Percentiles rank a stretch among this genome's conserved stretches.
These are phyloP conservation scores for Cladorrhinum sp. DNA, from an alignment of 2,329 filamentous ascomycete species.

Conservation along the genomic window DNA sequence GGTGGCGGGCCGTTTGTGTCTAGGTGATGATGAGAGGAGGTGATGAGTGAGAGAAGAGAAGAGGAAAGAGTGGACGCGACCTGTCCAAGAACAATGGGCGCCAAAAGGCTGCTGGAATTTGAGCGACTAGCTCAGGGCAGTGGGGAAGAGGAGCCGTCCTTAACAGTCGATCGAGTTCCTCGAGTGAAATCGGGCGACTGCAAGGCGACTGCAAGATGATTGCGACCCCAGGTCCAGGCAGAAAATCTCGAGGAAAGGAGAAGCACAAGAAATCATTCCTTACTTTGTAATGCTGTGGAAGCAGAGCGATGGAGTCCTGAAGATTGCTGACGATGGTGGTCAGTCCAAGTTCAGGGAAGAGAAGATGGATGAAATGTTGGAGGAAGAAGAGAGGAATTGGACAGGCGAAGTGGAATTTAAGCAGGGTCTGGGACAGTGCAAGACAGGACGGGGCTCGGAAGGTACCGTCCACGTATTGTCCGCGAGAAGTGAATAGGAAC, in stretches of 20 bases:
- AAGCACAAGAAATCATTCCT: not conserved
- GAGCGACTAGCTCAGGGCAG: not conserved
- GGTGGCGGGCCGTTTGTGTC: too few relatives aligned
- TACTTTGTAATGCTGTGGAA: not conserved
- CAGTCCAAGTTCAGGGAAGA: not conserved
- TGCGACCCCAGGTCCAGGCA: not conserved
- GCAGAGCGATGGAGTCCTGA: not conserved
- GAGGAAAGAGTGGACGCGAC: not conserved
- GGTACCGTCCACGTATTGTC: not conserved
- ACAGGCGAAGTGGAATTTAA: not conserved
- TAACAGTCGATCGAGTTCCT: not conserved
- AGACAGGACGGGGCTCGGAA: not conserved
- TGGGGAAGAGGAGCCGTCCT: not conserved
- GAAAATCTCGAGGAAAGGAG: not conserved
- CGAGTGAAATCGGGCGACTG: not conserved
- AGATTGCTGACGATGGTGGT: not conserved
- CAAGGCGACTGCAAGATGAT: not conserved
- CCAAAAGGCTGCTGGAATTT: not conserved
- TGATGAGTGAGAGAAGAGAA: too few relatives aligned
- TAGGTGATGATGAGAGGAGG: too few relatives aligned
- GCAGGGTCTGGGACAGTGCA: not conserved
- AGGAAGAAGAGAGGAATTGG: not conserved
- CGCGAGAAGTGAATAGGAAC: not conserved
- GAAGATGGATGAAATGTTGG: not conserved
- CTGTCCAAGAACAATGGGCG: not conserved